These are phyloP conservation scores for Odonthalia washingtoniensis DNA, from an alignment of 31 red algal species.

Conservation along the genomic window DNA sequence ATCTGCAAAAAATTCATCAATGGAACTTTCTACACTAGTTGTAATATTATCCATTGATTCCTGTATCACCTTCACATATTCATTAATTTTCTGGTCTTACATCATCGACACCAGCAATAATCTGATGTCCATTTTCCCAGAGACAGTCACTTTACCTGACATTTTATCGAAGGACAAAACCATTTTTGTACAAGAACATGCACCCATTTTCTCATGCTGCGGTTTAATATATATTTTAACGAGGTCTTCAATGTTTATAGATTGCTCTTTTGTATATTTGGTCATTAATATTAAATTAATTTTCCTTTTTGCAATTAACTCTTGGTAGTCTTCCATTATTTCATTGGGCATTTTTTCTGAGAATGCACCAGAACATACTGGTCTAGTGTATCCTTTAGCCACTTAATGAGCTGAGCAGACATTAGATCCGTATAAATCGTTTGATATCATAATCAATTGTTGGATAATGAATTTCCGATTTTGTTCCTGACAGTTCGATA, in stretches of 20 bases:
- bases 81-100: background rate
- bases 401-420: background rate
- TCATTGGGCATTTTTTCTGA: too few relatives aligned
- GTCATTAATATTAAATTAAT: too few relatives aligned
- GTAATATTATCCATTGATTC: background rate
- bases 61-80: background rate
- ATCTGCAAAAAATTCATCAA: background rate
- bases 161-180: background rate
- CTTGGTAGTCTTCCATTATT: too few relatives aligned
- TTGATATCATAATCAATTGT: background rate
- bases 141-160: too few relatives aligned
- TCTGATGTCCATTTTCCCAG: background rate
- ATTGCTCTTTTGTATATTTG: too few relatives aligned
- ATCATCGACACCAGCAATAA: background rate
- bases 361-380: too few relatives aligned
- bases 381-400: background rate
- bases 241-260: too few relatives aligned
- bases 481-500: conserved; percentile 1
- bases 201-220: background rate
- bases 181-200: background rate
- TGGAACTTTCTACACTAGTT: background rate
- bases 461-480: background rate
- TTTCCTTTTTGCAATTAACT: too few relatives aligned
- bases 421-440: background rate
- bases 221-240: too few relatives aligned